Base-by-base conservation (phyloP, 2,329 filamentous ascomycete species). In the Dactylellina sp. region DNA sequence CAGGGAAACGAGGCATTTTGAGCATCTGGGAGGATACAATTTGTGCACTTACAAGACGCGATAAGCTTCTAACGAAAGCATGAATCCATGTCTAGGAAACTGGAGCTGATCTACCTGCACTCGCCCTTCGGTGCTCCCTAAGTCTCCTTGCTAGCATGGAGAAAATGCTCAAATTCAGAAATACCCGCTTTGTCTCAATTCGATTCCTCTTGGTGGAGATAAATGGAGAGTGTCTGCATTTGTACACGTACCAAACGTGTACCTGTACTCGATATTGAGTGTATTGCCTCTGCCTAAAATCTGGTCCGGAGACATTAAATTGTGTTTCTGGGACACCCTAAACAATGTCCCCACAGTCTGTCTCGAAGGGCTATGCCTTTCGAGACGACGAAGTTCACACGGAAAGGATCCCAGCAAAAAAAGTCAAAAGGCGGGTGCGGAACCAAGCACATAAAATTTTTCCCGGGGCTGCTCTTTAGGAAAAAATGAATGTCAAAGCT, bases 1-100 rank as follows among this genome's bases (percentile, higher is more conserved):
- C 63, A 66, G 62, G 62, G 62, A 66, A 55, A 66, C 52, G 63
- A 68, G 46, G 63, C 63, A 68, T 68, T 68, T 14, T 14, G 63
- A 68, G 63, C 53, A 60, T 68, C 63, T 60, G 62, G 53, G 35
- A 46, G 62, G 42, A 18, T 40, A 49, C 53, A 37, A 37, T 28
- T 16, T 12, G n/a, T 14, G 46, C 40, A 49, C 59, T 42, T 35
- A n/a, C 57, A 49, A 63, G 57, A 57, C 44, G 37, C 63, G 53
- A 68, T 68, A 68, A 68, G 63, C 55, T 32, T 32, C 28, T 32
- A 62, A 24, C 18, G 46, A 20, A 39, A 49, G 18, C 14, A 50
- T 42, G 11, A 12, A 16, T 42, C 6, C 16, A 20, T 61, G n/a
- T 50, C n/a, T n/a, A n/a, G n/a, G n/a, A 40, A 12, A 40, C 12